Base-by-base conservation (phyloP, 306 rosid species). In the Erythrophleum fordii region DNA sequence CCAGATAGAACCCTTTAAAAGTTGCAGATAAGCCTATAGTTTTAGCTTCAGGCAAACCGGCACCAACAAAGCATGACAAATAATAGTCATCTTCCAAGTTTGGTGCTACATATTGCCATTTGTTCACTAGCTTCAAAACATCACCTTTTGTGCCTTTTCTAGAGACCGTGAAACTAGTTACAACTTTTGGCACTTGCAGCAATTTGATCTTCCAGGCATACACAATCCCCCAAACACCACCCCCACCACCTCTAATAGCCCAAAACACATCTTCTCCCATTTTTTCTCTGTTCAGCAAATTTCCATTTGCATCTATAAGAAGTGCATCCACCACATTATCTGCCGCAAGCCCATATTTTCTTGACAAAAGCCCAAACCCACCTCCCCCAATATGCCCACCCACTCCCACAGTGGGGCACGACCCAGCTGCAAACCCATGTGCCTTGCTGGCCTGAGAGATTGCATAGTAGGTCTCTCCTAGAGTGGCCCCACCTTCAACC, bases 251-350 rank as follows among this genome's bases (percentile, higher is more conserved):
- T 89, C 97, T 86, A 46, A 93, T 89, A 39, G 97, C 96, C 97
- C 97, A 93, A 84, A 93, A 93, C 86, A 93, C 94, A 70, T 93
- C 96, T 42, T 93, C 96, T 71, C 94, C 97, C 94, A 93, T 91
- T 64, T 77, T 62, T 77, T 80, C 31, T 0, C 94, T 72, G 82
- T 89, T 81, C 7, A 88, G 28, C 70, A 89, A 66, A 10, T 37
- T n/a, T 31, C 94, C 94, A 0, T 84, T 42, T 0, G 92, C 92
- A 67, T 88, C 90, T 22, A 93, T 52, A 17, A 93, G 86, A 25
- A 87, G 66, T 10, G 91, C 97, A 80, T 93, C 93, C 48, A 88
- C 86, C 44, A 93, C 93, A 31, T 91, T 88, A 61, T 93, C 97
- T 0, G 97, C 97, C 11, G 94, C 94, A 53, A 93, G 78, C 42